phyloP scores from a whole-genome alignment of 768 basidiomycete genomes.

The Phylloporus sp. region DNA sequence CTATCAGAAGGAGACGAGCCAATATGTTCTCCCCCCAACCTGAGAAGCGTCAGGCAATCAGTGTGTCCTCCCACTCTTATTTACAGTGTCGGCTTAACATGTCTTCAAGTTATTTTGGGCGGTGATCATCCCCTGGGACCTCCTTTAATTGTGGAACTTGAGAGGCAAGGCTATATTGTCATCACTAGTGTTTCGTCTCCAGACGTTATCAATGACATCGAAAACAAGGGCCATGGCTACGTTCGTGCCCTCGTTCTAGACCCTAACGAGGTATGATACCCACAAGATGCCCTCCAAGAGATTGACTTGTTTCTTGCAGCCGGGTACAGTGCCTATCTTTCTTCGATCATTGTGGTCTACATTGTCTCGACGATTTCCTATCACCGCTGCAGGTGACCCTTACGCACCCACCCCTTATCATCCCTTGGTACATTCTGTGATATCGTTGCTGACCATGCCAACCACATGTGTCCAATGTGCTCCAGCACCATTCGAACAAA shows the following conservation, averaged over 20 bases:
- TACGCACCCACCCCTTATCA: slow-evolving; percentile 61
- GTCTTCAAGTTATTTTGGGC: slow-evolving; percentile 65
- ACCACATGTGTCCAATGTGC: slow-evolving; percentile 32
- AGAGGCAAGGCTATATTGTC: slow-evolving; percentile 78
- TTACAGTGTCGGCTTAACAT: slow-evolving; percentile 1
- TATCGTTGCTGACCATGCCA: slow-evolving; percentile 68
- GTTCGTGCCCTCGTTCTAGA: slow-evolving; percentile 80
- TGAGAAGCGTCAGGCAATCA: slow-evolving; percentile 46
- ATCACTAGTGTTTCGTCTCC: slow-evolving; percentile 73
- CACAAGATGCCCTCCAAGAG: background rate
- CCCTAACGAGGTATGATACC: slow-evolving; percentile 58
- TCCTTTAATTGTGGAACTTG: slow-evolving; percentile 70
- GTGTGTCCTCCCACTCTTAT: slow-evolving; percentile 23
- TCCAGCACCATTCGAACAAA: slow-evolving; percentile 65
- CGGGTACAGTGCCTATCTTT: slow-evolving; percentile 68
- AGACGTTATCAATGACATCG: slow-evolving; percentile 61
- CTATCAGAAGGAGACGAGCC: slow-evolving; percentile 20
- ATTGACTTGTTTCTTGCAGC: slow-evolving; percentile 39
- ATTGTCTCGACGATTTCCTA: slow-evolving; percentile 78
- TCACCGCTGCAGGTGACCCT: slow-evolving; percentile 76
- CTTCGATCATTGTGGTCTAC: slow-evolving; percentile 78
- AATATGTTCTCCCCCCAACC: slow-evolving; percentile 27
- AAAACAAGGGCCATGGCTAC: slow-evolving; percentile 66
- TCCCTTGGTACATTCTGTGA: slow-evolving; percentile 72
- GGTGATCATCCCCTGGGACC: slow-evolving; percentile 71